Base-by-base conservation (phyloP, 176 grass and related monocot genomes). In the Thalia dealbata region DNA sequence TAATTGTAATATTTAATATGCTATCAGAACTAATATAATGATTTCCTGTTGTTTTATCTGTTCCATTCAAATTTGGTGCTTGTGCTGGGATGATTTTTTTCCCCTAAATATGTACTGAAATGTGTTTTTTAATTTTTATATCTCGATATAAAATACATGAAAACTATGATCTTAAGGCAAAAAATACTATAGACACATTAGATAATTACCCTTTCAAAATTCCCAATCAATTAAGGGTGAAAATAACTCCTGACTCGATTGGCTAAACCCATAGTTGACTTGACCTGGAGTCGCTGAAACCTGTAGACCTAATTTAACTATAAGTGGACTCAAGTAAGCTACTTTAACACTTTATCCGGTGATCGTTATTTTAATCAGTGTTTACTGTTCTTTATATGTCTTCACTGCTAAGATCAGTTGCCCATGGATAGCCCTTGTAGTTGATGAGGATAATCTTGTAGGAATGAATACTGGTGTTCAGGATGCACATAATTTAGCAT, bases 381-480 rank as follows among this genome's bases (percentile, higher is more conserved):
- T 68, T 68, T 41, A 41, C 10, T 9, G 27, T 52, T 1, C 19
- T 27, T 28, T 29, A 14, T 72, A 27, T 71, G n/a, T 28, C 52
- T 52, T 72, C 14, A 22, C 35, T 46, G 7, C 16, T 14, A 68
- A 45, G 43, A 2, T 41, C 35, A 44, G 9, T 35, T 65, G 32
- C 32, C 29, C 43, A 50, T 19, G 69, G 68, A 74, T 73, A 21
- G 73, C 38, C 14, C 58, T 46, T 18, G 27, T 71, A n/a, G 38
- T 15, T 61, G 48, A 74, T 63, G 14, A 18, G 6, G 62, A 32
- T 87, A 16, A 74, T 82, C 73, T 88, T 79, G 25, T 74, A 97
- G 95, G 90, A 78, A 97, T 97, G 95, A 97, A 97, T 77, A 97
- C 95, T 41, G 95, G 95, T 78, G 32, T 97, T 78, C 95, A 92